Evolutionary conservation across 768 basidiomycete species (phyloP), one percentile per base, ranked within the genome.

Genomic region (Heimioporus sp.): DNA sequence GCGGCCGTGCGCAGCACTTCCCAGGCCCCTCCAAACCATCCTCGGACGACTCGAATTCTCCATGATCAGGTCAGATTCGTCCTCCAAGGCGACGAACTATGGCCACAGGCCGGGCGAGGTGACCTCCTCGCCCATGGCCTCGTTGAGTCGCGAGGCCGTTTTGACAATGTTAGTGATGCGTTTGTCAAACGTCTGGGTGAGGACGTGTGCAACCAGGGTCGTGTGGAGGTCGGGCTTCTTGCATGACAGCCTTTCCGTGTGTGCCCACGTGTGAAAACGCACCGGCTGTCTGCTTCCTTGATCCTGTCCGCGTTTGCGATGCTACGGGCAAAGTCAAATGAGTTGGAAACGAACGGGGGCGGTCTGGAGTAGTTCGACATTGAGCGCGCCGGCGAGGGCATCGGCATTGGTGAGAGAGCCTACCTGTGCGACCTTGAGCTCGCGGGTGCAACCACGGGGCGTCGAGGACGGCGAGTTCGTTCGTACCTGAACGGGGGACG

Each of bases 41-140:
- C 0, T 34, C 54, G 28, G 32, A 31, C 6, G 63, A 62, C 53
- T 78, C 68, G 5, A 73, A 48, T 78, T 74, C 30, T 80, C 75
- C 82, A 85, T 81, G 43, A 60, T 65, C 0, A 58, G 53, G 48
- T 78, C 72, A 40, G 76, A 84, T 32, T 46, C 47, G 0, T 73
- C 69, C 16, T 77, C 78, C 5, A 75, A 74, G 1, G 67, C 55
- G 39, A 75, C 72, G 43, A 78, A 77, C 10, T 79, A 59, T 16
- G 78, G 72, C 61, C 82, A 80, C 53, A 85, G 59, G 56, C 85
- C 83, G 47, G 77, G 79, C 2, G 76, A 78, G 2, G 79, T 80
- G 42, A 86, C 72, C 46, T 78, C 79, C 63, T 83, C 80, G 1
- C 82, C 82, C 43, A 84, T 75, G 11, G 77, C 78, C 61, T 77